Percentiles rank a stretch among this genome's conserved stretches.
These are phyloP conservation scores for Sporothrix mexicana DNA, from an alignment of 2,329 filamentous ascomycete genomes.

Conservation along the genomic window DNA sequence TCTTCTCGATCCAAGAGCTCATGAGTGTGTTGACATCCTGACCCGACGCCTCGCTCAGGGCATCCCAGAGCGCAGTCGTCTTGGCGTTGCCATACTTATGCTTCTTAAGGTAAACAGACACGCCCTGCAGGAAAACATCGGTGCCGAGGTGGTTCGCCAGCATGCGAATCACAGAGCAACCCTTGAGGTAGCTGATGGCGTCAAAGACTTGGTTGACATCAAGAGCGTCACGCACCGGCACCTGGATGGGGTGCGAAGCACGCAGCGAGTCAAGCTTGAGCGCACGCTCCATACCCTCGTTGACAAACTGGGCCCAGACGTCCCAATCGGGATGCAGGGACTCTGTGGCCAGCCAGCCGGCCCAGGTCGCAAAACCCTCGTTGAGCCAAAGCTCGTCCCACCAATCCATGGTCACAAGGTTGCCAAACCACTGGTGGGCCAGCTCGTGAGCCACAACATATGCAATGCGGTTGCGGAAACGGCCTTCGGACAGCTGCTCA, in stretches of 20 bases:
- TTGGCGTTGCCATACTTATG: conserved; percentile 90
- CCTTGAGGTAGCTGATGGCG: conserved; percentile 94
- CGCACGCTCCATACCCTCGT: conserved; percentile 90
- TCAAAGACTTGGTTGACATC: conserved; percentile 99
- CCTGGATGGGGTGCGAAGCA: conserved; percentile 94
- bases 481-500: conserved; percentile 85
- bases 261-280: conserved; percentile 89
- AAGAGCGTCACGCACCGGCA: conserved; percentile 88
- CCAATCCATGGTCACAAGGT: conserved; percentile 97
- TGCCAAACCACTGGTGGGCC: conserved; percentile 98
- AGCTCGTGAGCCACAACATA: conserved; percentile 99
- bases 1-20: conserved; percentile 93
- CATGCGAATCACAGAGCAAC: conserved; percentile 96
- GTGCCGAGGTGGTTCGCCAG: conserved; percentile 86
- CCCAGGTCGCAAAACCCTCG: conserved; percentile 98
- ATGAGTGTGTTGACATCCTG: conserved; percentile 87
- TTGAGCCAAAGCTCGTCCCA: conserved; percentile 98
- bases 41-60: conserved; percentile 84
- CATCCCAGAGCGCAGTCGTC: conserved; percentile 88
- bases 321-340: conserved; percentile 96
- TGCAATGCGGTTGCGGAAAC: conserved; percentile 90
- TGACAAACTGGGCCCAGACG: conserved; percentile 96
- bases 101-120: conserved; percentile 85
- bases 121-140: conserved; percentile 87
- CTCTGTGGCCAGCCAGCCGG: conserved; percentile 91